Percentiles rank a stretch among this genome's conserved stretches.
These are phyloP conservation scores for Xenosphaeropsis pyriputrescens DNA, from an alignment of 2,329 filamentous ascomycete species.

Conservation along the genomic window DNA sequence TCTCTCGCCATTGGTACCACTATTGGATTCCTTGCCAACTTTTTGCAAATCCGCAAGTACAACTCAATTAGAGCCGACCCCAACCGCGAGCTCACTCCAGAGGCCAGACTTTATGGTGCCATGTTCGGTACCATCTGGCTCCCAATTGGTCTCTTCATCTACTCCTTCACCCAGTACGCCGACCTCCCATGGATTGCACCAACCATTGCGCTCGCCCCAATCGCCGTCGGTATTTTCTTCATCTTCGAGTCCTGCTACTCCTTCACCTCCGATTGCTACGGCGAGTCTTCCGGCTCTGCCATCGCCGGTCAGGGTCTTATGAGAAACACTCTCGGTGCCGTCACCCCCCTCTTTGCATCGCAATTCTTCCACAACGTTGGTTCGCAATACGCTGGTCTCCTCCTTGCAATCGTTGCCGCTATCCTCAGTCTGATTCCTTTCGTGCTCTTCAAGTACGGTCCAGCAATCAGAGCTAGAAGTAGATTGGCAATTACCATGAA, in stretches of 20 bases:
- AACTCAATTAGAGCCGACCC: conserved; percentile 20
- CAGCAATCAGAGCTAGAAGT: conserved; percentile 15
- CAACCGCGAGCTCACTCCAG: conserved; percentile 30
- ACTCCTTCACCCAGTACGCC: conserved; percentile 44
- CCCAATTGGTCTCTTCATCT: conserved; percentile 62
- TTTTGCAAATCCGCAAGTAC: conserved; percentile 27
- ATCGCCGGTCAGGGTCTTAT: conserved; percentile 75
- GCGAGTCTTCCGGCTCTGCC: conserved; percentile 68
- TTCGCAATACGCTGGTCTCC: conserved; percentile 51
- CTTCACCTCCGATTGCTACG: conserved; percentile 77
- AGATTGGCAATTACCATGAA: conserved; percentile 11
- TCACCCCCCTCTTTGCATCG: conserved; percentile 64
- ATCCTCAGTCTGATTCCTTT: conserved; percentile 65
- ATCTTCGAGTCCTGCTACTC: conserved; percentile 83
- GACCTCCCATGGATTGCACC: conserved; percentile 46
- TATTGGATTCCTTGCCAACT: conserved; percentile 24
- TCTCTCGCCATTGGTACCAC: conserved; percentile 22
- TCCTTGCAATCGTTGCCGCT: conserved; percentile 42
- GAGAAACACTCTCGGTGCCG: conserved; percentile 65
- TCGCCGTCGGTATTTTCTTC: conserved; percentile 61
- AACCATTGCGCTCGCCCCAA: conserved; percentile 41
- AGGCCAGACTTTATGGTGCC: conserved; percentile 67
- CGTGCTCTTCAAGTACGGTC: conserved; percentile 50
- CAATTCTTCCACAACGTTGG: conserved; percentile 60
- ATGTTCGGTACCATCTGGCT: conserved; percentile 62